Evolutionary conservation across 345 rosid species (phyloP), one percentile per base, ranked within the genome.

Genomic region (Euphorbia tirucalli): DNA sequence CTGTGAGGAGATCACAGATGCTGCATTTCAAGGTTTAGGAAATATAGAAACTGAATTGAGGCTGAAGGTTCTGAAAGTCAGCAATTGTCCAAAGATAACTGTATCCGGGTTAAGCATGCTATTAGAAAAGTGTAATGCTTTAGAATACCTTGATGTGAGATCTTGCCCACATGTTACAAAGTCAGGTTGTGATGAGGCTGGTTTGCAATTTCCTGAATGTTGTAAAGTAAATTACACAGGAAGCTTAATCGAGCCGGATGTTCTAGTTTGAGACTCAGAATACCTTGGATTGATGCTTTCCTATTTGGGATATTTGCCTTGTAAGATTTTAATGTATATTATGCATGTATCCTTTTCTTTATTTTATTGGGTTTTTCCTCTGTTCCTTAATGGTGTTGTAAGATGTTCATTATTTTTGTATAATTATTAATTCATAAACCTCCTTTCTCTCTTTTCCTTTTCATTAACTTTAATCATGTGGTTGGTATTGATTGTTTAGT

Each of bases 221-320:
- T 95, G 96, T 83, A 92, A 84, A 85, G 96, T 95, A 79, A 89
- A 92, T 79, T 95, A 85, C 72, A 60, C 73, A 0, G 93, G 95
- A 66, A 80, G 92, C 77, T 83, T 92, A 74, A 73, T 68, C 21
- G 93, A 90, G 79, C 88, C 91, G 21, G 92, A 87, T 74, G 82
- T 87, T 69, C 75, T 85, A 41, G 58, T 84, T 49, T 89, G 77
- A 85, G 70, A 70, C 18, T 63, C 24, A 18, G 11, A 10, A 54
- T 11, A 39, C 65, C n/a, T 41, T 41, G 3, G 41, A 8, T 37
- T 37, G 41, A 37, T 7, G 10, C n/a, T n/a, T n/a, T n/a, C n/a
- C n/a, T n/a, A n/a, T n/a, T n/a, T n/a, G n/a, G 11, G 9, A 5
- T 7, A 6, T 41, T 41, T 41, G 44, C n/a, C n/a, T 48, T 7